Percentiles rank a stretch among this genome's conserved stretches.
Evolutionary conservation across 768 basidiomycete genomes (phyloP).

Genomic region (Leucosporidium yakuticum): DNA sequence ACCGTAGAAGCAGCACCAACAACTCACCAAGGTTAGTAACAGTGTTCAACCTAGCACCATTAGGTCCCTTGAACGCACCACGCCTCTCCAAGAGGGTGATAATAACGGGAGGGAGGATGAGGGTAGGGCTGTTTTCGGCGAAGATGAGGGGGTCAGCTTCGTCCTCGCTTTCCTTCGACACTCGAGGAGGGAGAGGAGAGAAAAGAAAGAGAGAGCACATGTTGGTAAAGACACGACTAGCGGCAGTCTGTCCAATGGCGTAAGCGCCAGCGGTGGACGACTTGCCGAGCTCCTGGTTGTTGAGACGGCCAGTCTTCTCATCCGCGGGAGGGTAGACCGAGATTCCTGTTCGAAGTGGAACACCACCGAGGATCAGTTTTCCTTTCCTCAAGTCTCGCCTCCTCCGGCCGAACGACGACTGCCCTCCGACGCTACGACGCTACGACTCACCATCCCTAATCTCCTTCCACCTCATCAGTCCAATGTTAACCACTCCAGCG

Average conservation of each 20-base stretch:
- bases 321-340: constrained; percentile 29
- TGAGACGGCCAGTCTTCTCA: constrained; percentile 7
- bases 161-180: background rate
- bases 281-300: constrained; percentile 42
- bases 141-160: background rate
- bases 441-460: constrained; percentile 46
- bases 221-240: constrained; percentile 45
- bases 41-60: constrained; percentile 38
- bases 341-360: constrained; percentile 19
- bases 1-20: background rate
- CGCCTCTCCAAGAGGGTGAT: constrained; percentile 44
- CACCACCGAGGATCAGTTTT: too few species aligned
- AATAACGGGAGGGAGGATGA: constrained; percentile 46
- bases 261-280: constrained; percentile 43
- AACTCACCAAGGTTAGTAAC: constrained; percentile 43
- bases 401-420: background rate
- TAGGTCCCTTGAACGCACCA: constrained; percentile 42
- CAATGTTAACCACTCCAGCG: constrained; percentile 47
- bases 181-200: background rate
- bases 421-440: constrained; percentile 39
- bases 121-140: constrained; percentile 41
- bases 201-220: constrained; percentile 35
- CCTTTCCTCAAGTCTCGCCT: too few species aligned
- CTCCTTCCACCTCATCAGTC: constrained; percentile 44
- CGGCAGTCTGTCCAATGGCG: constrained; percentile 47